Conservation (phyloP, 208 protist genomes). For the Trypanosoma vivax region DNA sequence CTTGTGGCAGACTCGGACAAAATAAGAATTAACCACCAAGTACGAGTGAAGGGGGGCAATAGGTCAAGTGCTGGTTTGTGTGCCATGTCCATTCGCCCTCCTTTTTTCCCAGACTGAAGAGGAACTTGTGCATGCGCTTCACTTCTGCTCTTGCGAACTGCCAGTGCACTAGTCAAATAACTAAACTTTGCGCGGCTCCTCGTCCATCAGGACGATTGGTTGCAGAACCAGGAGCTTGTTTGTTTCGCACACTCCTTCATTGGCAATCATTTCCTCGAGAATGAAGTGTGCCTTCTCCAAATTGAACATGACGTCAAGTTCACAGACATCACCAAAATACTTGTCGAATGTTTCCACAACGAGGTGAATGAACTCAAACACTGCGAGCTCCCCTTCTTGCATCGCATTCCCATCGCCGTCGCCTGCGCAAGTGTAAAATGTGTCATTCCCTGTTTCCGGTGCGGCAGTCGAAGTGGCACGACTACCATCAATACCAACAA, state of each 20-base stretch:
- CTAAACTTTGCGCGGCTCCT: slow-evolving; percentile 22
- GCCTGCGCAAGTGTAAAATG: background rate
- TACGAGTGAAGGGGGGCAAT: too few species aligned
- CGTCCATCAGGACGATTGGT: slow-evolving; percentile 49
- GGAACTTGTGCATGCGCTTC: too few species aligned
- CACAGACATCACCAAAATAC: slow-evolving; percentile 87
- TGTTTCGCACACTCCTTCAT: slow-evolving; percentile 86
- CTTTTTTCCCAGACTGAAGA: too few species aligned
- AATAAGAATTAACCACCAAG: too few species aligned
- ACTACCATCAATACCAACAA: slow-evolving; percentile 82
- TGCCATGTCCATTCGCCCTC: too few species aligned
- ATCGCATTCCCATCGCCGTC: background rate
- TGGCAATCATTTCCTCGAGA: slow-evolving; percentile 88
- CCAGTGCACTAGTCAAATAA: too few species aligned
- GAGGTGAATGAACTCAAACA: slow-evolving; percentile 92
- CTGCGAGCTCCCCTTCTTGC: slow-evolving; percentile 85
- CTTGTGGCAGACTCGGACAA: too few species aligned
- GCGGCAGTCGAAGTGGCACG: background rate
- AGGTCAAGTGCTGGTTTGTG: too few species aligned
- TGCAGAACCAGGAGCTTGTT: slow-evolving; percentile 78
- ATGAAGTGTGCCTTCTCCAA: slow-evolving; percentile 92
- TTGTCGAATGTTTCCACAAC: slow-evolving; percentile 91
- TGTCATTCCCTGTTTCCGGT: background rate
- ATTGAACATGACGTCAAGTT: slow-evolving; percentile 93
- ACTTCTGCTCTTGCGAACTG: too few species aligned